These are phyloP conservation scores for Vitis vinifera DNA, from an alignment of 164 flowering plant genomes.

Conservation along the genomic window ASM3070453v1 NC_081810.1:3389501-3390000, in stretches of 20 bases:
- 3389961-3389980: too few species aligned
- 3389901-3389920: too few species aligned
- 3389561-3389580: slow-evolving; percentile 29
- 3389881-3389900: too few species aligned
- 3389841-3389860: too few species aligned
- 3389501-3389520: slow-evolving; percentile 9
- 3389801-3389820: slow-evolving; percentile 7
- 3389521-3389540: slow-evolving; percentile 12
- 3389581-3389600: slow-evolving; percentile 6
- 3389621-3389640: background rate
- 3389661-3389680: background rate
- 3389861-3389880: too few species aligned
- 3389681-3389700: background rate
- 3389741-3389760: slow-evolving; percentile 14
- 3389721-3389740: background rate
- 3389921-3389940: too few species aligned
- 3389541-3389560: slow-evolving; percentile 34
- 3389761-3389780: slow-evolving; percentile 7
- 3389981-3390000: too few species aligned
- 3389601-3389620: slow-evolving; percentile 23
- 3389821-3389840: background rate
- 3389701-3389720: slow-evolving; percentile 18
- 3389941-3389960: too few species aligned
- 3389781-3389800: background rate
- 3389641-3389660: background rate